Conservation (phyloP, 768 basidiomycete species). For the Hypsizygus marmoreus region DNA sequence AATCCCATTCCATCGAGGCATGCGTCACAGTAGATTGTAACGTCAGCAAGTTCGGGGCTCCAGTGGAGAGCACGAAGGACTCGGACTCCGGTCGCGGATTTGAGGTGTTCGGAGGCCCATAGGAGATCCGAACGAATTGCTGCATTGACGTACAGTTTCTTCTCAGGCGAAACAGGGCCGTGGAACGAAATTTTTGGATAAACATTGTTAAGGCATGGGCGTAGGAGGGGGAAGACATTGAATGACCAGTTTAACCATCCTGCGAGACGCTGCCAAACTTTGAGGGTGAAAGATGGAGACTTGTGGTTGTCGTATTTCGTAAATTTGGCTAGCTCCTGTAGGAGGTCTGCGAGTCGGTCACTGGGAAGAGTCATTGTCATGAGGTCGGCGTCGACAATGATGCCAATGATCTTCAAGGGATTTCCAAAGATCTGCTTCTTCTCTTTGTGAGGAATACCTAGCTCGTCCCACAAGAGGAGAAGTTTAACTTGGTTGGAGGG, state of each 20-base stretch:
- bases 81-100: constrained; percentile 17
- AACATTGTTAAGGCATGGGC: constrained; percentile 25
- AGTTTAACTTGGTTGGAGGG: neutral
- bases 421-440: constrained; percentile 7
- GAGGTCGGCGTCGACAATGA: constrained; percentile 8
- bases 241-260: constrained; percentile 41
- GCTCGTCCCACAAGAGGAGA: constrained; percentile 2
- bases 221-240: constrained; percentile 32
- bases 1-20: constrained; percentile 21
- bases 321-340: constrained; percentile 14
- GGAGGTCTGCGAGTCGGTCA: constrained; percentile 5
- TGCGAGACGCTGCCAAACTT: constrained; percentile 29
- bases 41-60: constrained; percentile 12
- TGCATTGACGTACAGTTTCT: constrained; percentile 23
- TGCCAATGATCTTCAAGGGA: neutral
- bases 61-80: constrained; percentile 20
- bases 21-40: constrained; percentile 21
- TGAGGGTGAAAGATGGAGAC: constrained; percentile 3
- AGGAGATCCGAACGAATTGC: constrained; percentile 20
- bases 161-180: constrained; percentile 24
- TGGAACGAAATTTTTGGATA: constrained; percentile 34
- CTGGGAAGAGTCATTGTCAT: constrained; percentile 17
- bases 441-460: constrained; percentile 10
- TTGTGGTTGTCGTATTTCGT: neutral
- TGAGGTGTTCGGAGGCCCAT: constrained; percentile 30